Conservation (phyloP, 306 rosid genomes). For the Canavalia gladiata region DNA sequence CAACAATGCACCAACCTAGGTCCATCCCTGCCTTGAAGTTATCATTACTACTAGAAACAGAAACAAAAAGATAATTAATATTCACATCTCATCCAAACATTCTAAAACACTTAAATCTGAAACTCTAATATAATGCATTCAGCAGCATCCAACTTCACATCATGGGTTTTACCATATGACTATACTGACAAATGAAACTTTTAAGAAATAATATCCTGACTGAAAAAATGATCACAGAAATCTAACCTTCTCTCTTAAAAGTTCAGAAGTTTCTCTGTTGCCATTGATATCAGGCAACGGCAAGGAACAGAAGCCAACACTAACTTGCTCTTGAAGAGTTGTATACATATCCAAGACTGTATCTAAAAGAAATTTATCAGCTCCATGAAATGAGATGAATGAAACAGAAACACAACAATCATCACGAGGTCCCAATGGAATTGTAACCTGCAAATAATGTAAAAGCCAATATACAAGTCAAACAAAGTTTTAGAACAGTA, state of each 20-base stretch:
- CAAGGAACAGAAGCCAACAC: constrained; percentile 50
- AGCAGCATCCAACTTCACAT: constrained; percentile 11
- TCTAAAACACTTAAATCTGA: not conserved
- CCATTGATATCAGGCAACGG: constrained; percentile 68
- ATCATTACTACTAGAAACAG: not conserved
- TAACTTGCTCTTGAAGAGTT: constrained; percentile 68
- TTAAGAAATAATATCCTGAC: not conserved
- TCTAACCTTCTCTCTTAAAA: constrained; percentile 84
- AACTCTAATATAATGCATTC: not conserved
- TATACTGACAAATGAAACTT: not conserved
- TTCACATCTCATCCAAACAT: constrained; percentile 18
- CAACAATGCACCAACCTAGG: no score
- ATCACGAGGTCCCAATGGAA: constrained; percentile 77
- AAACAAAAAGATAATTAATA: not conserved
- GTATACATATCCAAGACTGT: constrained; percentile 77
- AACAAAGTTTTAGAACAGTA: constrained; percentile 42
- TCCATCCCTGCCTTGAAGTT: no score
- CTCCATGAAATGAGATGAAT: constrained; percentile 71
- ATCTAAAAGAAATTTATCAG: constrained; percentile 92
- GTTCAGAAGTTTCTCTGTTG: constrained; percentile 78
- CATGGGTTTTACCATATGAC: not conserved
- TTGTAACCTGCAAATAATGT: constrained; percentile 64
- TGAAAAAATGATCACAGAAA: constrained; percentile 23
- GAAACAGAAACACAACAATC: constrained; percentile 77
- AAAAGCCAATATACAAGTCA: constrained; percentile 18